phyloP scores from a whole-genome alignment of 2,329 filamentous ascomycete genomes.

The Sordariomycetes sp. region DNA sequence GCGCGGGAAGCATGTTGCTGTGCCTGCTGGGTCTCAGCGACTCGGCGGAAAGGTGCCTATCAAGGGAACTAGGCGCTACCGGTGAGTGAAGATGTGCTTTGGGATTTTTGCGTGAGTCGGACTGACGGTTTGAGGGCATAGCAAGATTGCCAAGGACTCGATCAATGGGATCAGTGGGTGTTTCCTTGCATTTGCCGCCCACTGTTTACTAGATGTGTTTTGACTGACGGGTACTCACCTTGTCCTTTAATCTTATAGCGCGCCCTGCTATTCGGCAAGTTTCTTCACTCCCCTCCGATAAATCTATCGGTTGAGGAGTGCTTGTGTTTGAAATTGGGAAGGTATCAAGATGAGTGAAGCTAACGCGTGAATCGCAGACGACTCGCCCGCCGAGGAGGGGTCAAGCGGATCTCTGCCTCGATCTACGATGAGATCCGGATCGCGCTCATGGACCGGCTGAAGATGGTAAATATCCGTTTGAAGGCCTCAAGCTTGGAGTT shows the following conservation, averaged over 20 bases:
- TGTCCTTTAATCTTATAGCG: not conserved
- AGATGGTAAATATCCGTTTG: slow-evolving; percentile 21
- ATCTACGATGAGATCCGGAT: slow-evolving; percentile 52
- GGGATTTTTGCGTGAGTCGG: not conserved
- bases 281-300: not conserved
- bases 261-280: not conserved
- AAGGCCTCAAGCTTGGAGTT: not conserved
- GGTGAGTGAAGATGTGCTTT: not conserved
- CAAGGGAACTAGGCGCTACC: not conserved
- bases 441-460: slow-evolving; percentile 35
- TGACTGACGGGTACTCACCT: not conserved
- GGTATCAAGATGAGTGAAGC: not conserved
- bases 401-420: slow-evolving; percentile 53
- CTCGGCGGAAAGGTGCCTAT: not conserved
- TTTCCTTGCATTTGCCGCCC: not conserved
- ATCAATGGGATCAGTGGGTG: slow-evolving; percentile 37
- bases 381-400: slow-evolving; percentile 61
- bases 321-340: not conserved
- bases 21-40: not conserved
- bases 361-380: slow-evolving; percentile 30
- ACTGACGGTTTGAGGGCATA: slow-evolving; percentile 9
- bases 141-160: slow-evolving; percentile 33
- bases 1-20: not conserved
- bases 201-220: not conserved
- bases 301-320: not conserved